Evolutionary conservation across 331 rosid genomes (phyloP), one percentile per base, ranked within the genome.

Genomic region (Erythrophleum ivorense): DNA sequence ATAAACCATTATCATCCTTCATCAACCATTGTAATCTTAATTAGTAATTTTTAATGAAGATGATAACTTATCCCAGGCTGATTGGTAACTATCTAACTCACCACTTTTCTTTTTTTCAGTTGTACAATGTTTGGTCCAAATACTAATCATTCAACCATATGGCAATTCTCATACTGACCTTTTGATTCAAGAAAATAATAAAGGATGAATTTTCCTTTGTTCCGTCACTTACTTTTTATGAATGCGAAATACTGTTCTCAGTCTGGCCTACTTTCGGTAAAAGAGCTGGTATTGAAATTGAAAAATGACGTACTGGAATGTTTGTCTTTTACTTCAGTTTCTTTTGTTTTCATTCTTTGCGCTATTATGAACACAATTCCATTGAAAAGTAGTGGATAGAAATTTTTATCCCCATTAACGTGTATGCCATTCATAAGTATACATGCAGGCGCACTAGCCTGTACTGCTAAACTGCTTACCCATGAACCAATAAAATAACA

Each of bases 391-490:
- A 67, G 34, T 13, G 11, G 57, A 45, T 45, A 52, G 34, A 54
- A 64, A 64, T 64, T 38, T 64, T 10, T 74, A 65, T 77, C 15
- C 29, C 72, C 21, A 60, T 63, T 62, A 48, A 53, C 29, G 33
- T 38, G 60, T 77, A 70, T 50, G 67, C 69, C 75, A 52, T 40
- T 63, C 58, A 71, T 53, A 24, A 77, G 62, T 78, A 57, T 57
- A 71, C 82, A 62, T 77, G 86, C 82, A 83, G 66, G 9, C 6
- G 64, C 13, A 36, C 50, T 69, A 68, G 74, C 49, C 82, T 71
- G 82, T 69, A 70, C 59, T 33, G 59, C 67, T 76, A 49, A 77
- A 77, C 53, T 77, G 72, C 41, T 71, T 4, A 59, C 79, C 82
- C 75, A 50, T 64, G 4, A 71, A 64, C 62, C 86, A 77, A 63